phyloP scores from a whole-genome alignment of 2,329 filamentous ascomycete genomes.

The Decorospora gaudefroyi region DNA sequence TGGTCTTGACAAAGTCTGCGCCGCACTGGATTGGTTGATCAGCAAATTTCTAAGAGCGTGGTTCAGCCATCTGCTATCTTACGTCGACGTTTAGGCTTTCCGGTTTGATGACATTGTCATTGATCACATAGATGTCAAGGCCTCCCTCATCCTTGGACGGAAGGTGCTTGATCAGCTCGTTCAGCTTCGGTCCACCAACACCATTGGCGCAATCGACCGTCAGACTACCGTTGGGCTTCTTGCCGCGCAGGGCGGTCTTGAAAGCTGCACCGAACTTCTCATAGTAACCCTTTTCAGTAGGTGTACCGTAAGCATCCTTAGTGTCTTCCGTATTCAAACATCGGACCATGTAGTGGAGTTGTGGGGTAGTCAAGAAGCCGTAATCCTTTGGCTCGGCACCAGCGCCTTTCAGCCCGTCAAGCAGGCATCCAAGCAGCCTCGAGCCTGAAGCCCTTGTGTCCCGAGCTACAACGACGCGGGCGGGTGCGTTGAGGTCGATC shows the following conservation, averaged over 20 bases:
- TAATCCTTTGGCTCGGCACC: slow-evolving; percentile 78
- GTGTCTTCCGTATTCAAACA: slow-evolving; percentile 92
- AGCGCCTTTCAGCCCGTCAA: slow-evolving; percentile 77
- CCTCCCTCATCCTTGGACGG: slow-evolving; percentile 64
- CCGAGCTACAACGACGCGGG: slow-evolving; percentile 84
- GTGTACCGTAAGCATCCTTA: slow-evolving; percentile 82
- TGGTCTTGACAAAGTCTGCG: slow-evolving; percentile 96
- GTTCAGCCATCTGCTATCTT: slow-evolving; percentile 42
- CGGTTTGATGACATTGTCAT: slow-evolving; percentile 89
- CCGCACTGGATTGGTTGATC: slow-evolving; percentile 66
- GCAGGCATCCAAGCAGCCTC: slow-evolving; percentile 76
- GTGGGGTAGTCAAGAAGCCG: slow-evolving; percentile 93
- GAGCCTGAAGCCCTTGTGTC: slow-evolving; percentile 94
- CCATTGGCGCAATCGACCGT: slow-evolving; percentile 96
- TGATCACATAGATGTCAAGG: slow-evolving; percentile 83
- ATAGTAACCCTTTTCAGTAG: slow-evolving; percentile 92
- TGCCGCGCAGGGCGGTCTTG: slow-evolving; percentile 77
- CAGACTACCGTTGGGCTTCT: slow-evolving; percentile 68
- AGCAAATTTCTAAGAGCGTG: slow-evolving; percentile 6
- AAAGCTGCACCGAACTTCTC: slow-evolving; percentile 87
- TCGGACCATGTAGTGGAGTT: slow-evolving; percentile 93
- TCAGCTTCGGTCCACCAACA: slow-evolving; percentile 88
- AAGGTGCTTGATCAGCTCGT: slow-evolving; percentile 82
- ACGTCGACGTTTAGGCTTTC: slow-evolving; percentile 88
- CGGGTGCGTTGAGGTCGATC: slow-evolving; percentile 69